Base-by-base conservation (phyloP, 2,329 filamentous ascomycete genomes). In the Paecilomyces dactylethromorphus region DNA sequence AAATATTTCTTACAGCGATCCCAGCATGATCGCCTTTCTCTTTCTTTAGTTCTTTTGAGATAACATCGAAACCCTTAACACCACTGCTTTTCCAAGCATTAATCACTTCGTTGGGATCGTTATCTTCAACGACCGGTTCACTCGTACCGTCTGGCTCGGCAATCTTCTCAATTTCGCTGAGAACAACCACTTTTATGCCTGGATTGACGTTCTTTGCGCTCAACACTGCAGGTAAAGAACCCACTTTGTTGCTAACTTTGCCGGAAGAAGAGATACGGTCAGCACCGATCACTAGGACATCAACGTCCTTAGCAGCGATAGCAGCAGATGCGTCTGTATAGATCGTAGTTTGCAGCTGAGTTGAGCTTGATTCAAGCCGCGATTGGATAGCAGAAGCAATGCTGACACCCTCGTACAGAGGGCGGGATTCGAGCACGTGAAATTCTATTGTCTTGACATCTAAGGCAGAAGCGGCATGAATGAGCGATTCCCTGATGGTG, bases 241-340 rank as follows among this genome's bases (percentile, higher is more conserved):
- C 87, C 0, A 80, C 85, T 70, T 89, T 90, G 71, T 89, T 90
- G 69, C 81, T 85, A 18, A 89, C 82, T 31, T 83, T 81, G 1
- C 85, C 87, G 0, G 74, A 68, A 0, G 74, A 68, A 12, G 82
- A 81, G 57, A 90, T 85, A 3, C 83, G 75, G 66, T 90, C 87
- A 1, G 86, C 85, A 1, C 87, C 87, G 1, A 90, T 74, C 3
- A 90, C 71, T 1, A 90, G 72, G 1, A 87, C 56, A 63, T 89
- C 80, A 3, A 83, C 75, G n/a, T 70, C 74, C 18, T 69, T 65
- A 3, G 81, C 77, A 1, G 84, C 83, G 10, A 83, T 68, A 0
- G 82, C 84, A 3, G 82, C 79, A 1, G 82, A 80, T n/a, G 84
- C 83, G 66, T 89, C 86, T 0, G 86, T 82, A 62, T 80, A 83